Evolutionary conservation across 768 basidiomycete genomes (phyloP).

Genomic region (Boletus coccyginus): DNA sequence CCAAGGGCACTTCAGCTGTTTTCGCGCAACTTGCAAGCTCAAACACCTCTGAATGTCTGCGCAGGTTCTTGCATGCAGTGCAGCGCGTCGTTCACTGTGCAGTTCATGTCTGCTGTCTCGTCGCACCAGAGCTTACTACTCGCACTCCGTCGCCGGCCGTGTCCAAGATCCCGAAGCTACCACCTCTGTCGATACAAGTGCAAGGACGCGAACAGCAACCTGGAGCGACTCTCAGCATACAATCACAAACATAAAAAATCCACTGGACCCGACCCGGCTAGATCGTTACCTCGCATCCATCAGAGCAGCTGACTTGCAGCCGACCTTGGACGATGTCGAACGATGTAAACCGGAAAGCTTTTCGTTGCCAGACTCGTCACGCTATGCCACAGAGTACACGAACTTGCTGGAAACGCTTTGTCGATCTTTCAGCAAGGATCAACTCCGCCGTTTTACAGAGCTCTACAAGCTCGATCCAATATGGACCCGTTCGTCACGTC

Average conservation of each 20-base stretch:
- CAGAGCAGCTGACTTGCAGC: conserved; percentile 40
- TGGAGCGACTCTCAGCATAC: conserved; percentile 1
- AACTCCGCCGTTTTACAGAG: conserved; percentile 53
- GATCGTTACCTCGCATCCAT: conserved; percentile 58
- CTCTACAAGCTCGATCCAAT: conserved; percentile 43
- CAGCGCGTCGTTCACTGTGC: conserved; percentile 17
- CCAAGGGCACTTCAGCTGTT: not conserved
- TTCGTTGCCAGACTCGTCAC: conserved; percentile 37
- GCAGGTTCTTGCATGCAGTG: conserved; percentile 14
- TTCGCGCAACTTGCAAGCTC: not conserved
- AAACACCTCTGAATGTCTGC: conserved; percentile 19
- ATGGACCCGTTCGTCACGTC: conserved; percentile 33
- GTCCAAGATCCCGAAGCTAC: conserved; percentile 4
- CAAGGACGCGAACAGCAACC: not conserved
- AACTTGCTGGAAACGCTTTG: conserved; percentile 51
- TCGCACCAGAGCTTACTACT: conserved; percentile 20
- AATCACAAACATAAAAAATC: conserved; percentile 17
- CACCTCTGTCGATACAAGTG: not conserved
- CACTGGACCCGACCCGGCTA: conserved; percentile 45
- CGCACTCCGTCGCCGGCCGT: conserved; percentile 16
- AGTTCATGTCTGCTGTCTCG: conserved; percentile 14
- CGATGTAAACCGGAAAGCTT: conserved; percentile 45
- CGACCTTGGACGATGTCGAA: conserved; percentile 63
- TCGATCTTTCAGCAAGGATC: conserved; percentile 60
- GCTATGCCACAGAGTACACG: conserved; percentile 54